These are phyloP conservation scores for Alloascoidea hylecoeti DNA, from an alignment of 805 yeast species.

Conservation along the genomic window DNA sequence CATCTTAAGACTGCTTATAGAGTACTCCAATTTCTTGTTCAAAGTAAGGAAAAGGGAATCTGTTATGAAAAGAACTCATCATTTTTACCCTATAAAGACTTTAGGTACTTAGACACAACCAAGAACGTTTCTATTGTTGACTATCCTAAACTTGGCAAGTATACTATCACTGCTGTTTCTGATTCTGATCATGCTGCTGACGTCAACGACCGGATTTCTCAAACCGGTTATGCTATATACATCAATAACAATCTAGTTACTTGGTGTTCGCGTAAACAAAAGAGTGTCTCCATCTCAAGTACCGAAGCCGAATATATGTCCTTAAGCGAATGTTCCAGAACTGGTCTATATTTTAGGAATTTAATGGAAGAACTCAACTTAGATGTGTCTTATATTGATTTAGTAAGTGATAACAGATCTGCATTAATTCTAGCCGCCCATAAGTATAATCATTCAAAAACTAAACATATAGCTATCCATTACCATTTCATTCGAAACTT, in stretches of 20 bases:
- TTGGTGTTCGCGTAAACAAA: conserved; percentile 3
- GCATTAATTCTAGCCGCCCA: no score
- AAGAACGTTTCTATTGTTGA: conserved; percentile 1
- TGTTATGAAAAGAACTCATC: neutral
- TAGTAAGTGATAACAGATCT: no score
- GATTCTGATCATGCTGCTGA: conserved; percentile 4
- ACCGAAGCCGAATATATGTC: conserved; percentile 6
- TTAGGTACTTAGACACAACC: conserved; percentile 3
- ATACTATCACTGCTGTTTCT: conserved; percentile 1
- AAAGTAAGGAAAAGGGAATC: neutral
- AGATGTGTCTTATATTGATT: no score
- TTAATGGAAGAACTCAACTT: no score
- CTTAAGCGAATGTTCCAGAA: no score
- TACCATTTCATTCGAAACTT: no score
- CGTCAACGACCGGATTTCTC: conserved; percentile 2
- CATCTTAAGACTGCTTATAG: neutral
- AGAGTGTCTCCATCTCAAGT: conserved; percentile 2
- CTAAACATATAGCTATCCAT: no score
- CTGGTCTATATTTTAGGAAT: no score
- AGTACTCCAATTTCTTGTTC: neutral
- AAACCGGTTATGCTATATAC: conserved; percentile 4
- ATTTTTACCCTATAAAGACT: conserved; percentile 3
- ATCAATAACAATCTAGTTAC: conserved; percentile 4
- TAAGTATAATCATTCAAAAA: no score
- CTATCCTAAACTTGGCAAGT: conserved; percentile 2